Conservation (phyloP, 768 basidiomycete genomes). For the Leucosporidium scottii region DNA sequence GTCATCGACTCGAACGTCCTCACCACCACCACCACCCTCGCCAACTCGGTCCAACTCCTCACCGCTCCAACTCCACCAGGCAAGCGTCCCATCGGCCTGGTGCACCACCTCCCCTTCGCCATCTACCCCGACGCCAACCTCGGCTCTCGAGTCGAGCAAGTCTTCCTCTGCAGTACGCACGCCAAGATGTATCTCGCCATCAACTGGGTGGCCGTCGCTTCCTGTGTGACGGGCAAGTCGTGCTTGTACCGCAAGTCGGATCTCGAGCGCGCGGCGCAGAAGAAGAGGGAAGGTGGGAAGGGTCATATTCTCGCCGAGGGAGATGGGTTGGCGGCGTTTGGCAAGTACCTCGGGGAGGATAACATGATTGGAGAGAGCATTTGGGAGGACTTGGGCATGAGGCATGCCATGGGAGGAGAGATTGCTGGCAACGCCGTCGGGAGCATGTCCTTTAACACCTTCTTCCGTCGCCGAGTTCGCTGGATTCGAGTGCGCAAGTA, state of each 20-base stretch:
- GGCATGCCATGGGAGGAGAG: conserved; percentile 85
- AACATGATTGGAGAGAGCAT: conserved; percentile 90
- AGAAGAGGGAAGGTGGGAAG: conserved; percentile 17
- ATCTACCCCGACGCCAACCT: conserved; percentile 58
- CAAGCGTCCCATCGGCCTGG: conserved; percentile 56
- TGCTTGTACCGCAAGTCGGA: conserved; percentile 88
- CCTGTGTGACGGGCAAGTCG: conserved; percentile 95
- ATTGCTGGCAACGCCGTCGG: conserved; percentile 83
- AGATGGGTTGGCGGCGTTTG: conserved; percentile 59
- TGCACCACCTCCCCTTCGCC: conserved; percentile 94
- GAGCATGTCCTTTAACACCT: conserved; percentile 74
- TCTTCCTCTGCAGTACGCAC: conserved; percentile 93
- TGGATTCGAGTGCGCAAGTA: conserved; percentile 96
- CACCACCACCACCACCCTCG: conserved; percentile 67
- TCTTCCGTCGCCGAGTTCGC: conserved; percentile 78
- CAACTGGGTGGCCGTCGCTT: conserved; percentile 78
- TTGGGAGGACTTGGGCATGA: conserved; percentile 84
- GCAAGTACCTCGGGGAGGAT: conserved; percentile 88
- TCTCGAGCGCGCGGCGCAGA: conserved; percentile 61
- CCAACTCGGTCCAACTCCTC: conserved; percentile 59
- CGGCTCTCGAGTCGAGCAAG: conserved; percentile 81
- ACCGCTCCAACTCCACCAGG: conserved; percentile 40
- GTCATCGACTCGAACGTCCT: conserved; percentile 93
- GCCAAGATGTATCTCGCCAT: conserved; percentile 99
- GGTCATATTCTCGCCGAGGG: conserved; percentile 9